Conservation (phyloP, 2,329 filamentous ascomycete genomes). For the Arthroderma sp. region DNA sequence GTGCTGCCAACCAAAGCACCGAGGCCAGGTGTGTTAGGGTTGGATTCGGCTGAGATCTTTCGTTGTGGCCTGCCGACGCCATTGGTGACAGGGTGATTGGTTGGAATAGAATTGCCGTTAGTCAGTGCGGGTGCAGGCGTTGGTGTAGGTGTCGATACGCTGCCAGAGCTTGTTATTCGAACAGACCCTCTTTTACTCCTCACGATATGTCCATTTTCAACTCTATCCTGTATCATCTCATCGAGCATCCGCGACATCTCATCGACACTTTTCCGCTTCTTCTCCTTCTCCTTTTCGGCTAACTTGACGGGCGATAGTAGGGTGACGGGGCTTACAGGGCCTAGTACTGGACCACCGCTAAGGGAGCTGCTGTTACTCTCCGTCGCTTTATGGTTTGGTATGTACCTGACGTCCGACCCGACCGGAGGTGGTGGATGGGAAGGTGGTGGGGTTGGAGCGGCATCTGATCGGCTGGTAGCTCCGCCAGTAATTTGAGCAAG, state of each 20-base stretch:
- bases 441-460: conserved; percentile 14
- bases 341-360: conserved; percentile 15
- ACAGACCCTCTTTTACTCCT: conserved; percentile 55
- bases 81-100: too few species aligned
- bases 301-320: conserved; percentile 15
- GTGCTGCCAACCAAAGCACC: too few species aligned
- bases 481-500: conserved; percentile 48
- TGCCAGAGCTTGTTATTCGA: conserved; percentile 40
- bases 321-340: conserved; percentile 16
- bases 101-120: too few species aligned
- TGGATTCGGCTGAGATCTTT: too few species aligned
- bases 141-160: conserved; percentile 18
- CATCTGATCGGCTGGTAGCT: conserved; percentile 21
- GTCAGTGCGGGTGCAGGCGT: conserved; percentile 9
- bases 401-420: conserved; percentile 2
- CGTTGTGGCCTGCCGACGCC: too few species aligned
- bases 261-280: conserved; percentile 58
- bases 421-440: conserved; percentile 1
- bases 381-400: conserved; percentile 15
- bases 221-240: conserved; percentile 86
- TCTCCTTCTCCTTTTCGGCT: conserved; percentile 29
- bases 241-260: conserved; percentile 90
- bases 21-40: too few species aligned
- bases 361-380: conserved; percentile 20
- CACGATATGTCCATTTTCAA: conserved; percentile 60